These are phyloP conservation scores for Scleroderma bovista DNA, from an alignment of 768 basidiomycete species.

Conservation along the genomic window DNA sequence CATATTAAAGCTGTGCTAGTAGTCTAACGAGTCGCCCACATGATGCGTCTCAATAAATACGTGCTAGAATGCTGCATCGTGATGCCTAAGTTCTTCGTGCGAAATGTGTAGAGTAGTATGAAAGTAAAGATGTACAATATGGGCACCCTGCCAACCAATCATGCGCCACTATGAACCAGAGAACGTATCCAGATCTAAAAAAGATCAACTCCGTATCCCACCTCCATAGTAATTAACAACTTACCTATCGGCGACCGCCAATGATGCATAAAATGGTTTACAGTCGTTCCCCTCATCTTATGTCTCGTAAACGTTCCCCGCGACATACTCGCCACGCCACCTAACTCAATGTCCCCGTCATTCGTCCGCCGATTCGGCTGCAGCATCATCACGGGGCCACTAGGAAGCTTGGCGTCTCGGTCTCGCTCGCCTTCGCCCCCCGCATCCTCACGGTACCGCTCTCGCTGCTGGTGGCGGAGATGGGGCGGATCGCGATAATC, in stretches of 20 bases:
- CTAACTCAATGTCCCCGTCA: constrained; percentile 19
- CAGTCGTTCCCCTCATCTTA: constrained; percentile 26
- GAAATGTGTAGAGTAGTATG: too few species aligned
- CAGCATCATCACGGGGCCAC: constrained; percentile 6
- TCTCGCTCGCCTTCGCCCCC: constrained; percentile 20
- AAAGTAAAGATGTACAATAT: too few species aligned
- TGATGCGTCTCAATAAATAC: too few species aligned
- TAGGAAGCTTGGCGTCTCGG: background rate
- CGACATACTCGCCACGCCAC: constrained; percentile 24
- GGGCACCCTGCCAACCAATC: too few species aligned
- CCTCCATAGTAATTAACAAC: constrained; percentile 12
- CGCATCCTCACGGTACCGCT: background rate
- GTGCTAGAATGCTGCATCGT: too few species aligned
- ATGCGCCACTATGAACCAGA: background rate
- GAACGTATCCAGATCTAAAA: background rate
- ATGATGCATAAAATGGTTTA: constrained; percentile 52
- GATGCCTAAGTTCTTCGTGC: too few species aligned
- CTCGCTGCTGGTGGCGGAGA: background rate
- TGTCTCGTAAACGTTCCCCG: constrained; percentile 43
- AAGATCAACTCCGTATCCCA: too few species aligned
- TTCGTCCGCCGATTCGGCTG: constrained; percentile 23
- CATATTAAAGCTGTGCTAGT: too few species aligned
- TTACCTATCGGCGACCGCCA: constrained; percentile 69
- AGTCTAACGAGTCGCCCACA: too few species aligned
- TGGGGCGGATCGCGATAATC: background rate